Conservation (phyloP, 106 monocot species). For the Dendrobium officinale region DNA sequence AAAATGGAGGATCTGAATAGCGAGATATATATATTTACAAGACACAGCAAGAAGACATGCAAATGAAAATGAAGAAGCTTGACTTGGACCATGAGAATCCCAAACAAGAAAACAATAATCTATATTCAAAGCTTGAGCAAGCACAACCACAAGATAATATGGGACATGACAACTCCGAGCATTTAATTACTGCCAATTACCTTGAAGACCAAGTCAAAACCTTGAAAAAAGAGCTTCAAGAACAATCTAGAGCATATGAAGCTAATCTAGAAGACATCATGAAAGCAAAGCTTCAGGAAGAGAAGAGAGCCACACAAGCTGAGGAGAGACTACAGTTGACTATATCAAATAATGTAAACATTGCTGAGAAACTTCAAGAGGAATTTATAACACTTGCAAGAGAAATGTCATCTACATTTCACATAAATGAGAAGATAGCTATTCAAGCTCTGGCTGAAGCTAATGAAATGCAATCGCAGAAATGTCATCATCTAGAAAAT, state of each 20-base stretch:
- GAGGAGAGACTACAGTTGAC: slow-evolving; percentile 54
- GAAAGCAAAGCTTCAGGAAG: slow-evolving; percentile 55
- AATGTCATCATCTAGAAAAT: slow-evolving; percentile 52
- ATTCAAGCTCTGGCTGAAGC: slow-evolving; percentile 59
- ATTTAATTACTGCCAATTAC: slow-evolving; percentile 66
- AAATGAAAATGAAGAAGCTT: slow-evolving; percentile 92
- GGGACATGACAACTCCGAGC: slow-evolving; percentile 81
- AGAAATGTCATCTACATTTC: slow-evolving; percentile 66
- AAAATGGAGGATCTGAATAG: slow-evolving; percentile 59
- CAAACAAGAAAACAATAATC: slow-evolving; percentile 87
- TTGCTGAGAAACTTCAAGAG: slow-evolving; percentile 55
- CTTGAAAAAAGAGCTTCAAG: slow-evolving; percentile 65
- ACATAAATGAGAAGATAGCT: slow-evolving; percentile 65
- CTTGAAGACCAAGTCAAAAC: slow-evolving; percentile 63
- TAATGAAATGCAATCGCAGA: slow-evolving; percentile 46
- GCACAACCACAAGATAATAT: slow-evolving; percentile 61
- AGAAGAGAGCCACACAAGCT: slow-evolving; percentile 70
- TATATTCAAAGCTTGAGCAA: slow-evolving; percentile 63
- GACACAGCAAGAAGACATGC: slow-evolving; percentile 71
- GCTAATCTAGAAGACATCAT: slow-evolving; percentile 37
- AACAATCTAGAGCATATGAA: slow-evolving; percentile 56
- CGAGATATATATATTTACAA: slow-evolving; percentile 63
- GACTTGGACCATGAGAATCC: slow-evolving; percentile 90
- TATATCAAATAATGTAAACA: slow-evolving; percentile 51
- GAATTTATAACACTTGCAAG: slow-evolving; percentile 57